These are phyloP conservation scores for Verticillium dahliae DNA, from an alignment of 2,329 filamentous ascomycete species.

Conservation along the genomic window DNA sequence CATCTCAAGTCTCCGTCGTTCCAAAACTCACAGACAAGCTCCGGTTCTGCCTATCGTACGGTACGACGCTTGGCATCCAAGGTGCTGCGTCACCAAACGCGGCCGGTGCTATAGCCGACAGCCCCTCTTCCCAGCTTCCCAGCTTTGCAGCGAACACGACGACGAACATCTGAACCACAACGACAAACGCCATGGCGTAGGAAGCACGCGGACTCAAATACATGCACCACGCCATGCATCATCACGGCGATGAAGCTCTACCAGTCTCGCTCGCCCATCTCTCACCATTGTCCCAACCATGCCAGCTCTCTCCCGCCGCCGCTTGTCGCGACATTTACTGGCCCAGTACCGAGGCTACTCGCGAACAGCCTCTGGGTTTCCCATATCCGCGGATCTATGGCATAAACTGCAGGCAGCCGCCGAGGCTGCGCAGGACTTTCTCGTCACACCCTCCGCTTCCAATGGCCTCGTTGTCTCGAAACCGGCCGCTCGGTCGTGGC, in stretches of 20 bases:
- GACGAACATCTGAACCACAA: neutral
- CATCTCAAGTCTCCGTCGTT: neutral
- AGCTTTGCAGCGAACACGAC: neutral
- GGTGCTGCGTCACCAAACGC: neutral
- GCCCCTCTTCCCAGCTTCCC: neutral
- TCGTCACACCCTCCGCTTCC: neutral
- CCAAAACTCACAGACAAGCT: neutral
- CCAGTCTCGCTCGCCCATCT: neutral
- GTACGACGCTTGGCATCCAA: neutral
- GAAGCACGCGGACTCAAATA: neutral
- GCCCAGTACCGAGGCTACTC: neutral
- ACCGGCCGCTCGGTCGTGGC: neutral
- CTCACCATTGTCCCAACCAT: neutral
- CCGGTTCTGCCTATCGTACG: neutral
- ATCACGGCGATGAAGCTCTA: conserved; percentile 1
- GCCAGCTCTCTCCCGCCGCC: neutral
- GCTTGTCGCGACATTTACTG: neutral
- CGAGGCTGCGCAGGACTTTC: neutral
- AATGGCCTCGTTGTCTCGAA: neutral
- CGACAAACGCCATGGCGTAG: neutral
- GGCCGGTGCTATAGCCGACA: neutral
- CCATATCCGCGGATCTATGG: conserved; percentile 1
- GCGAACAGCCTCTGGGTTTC: neutral
- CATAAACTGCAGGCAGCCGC: neutral
- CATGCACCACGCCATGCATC: neutral